These are phyloP conservation scores for Pneumocystis jirovecii DNA, from an alignment of 1,139 yeast species.

Conservation along the genomic window DNA sequence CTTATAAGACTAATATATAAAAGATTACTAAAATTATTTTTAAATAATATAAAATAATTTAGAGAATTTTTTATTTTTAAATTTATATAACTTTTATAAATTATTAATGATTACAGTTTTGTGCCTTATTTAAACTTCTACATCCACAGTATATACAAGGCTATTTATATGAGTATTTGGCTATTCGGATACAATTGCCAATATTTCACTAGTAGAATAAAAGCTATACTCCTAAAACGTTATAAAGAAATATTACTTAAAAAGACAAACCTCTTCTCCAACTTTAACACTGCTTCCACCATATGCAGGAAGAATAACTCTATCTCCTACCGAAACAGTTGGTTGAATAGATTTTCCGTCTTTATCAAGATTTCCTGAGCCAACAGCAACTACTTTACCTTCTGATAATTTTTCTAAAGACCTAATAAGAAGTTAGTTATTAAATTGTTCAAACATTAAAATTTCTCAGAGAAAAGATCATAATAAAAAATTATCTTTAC, in stretches of 20 bases:
- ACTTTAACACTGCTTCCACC: conserved; percentile 81
- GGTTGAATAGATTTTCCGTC: conserved; percentile 55
- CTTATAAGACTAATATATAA: neutral
- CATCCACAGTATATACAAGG: neutral
- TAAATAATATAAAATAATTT: neutral
- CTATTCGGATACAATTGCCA: neutral
- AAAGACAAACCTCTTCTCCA: conserved; percentile 40
- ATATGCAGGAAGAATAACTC: conserved; percentile 79
- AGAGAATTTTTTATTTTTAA: neutral
- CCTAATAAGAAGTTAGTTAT: neutral
- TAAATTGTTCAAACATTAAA: neutral
- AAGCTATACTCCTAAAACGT: neutral
- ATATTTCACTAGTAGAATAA: neutral
- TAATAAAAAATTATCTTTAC: conserved; percentile 20
- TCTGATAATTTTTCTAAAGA: conserved; percentile 60
- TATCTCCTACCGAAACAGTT: conserved; percentile 74
- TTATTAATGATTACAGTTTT: neutral
- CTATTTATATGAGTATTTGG: neutral
- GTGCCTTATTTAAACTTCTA: neutral
- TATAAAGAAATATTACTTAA: neutral
- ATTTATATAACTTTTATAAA: neutral
- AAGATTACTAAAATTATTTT: neutral
- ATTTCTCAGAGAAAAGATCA: neutral
- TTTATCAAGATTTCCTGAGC: conserved; percentile 40
- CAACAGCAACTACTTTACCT: conserved; percentile 31